Evolutionary conservation across 371 early-diverging fungal species (phyloP), one percentile per base, ranked within the genome.

Genomic region (Umbelopsis sp.): DNA sequence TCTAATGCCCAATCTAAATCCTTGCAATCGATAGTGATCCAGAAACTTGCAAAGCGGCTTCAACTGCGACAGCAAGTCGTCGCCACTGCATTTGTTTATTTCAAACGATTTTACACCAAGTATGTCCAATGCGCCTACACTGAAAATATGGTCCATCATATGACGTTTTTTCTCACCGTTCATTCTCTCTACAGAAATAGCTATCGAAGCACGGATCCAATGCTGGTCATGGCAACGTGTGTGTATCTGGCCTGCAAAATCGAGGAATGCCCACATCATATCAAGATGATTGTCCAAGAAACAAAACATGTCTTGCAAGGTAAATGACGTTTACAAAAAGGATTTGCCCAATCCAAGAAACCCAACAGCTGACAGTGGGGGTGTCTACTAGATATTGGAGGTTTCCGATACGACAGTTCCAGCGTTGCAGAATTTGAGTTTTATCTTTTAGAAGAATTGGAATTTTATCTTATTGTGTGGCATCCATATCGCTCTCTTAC

Each of bases 381-480:
- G 8, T 41, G 12, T 41, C 12, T 1, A 7, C 41, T n/a, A 57
- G 83, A 84, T 29, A 77, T 82, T 74, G 81, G 81, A 32, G 82
- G 80, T 37, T 93, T 93, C 67, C 84, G 87, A 0, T 95, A 93
- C 70, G 94, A 93, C 25, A 82, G 88, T 44, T 75, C 84, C 16
- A 86, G 90, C 70, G 86, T 97, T 57, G 95, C 96, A 45, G 96
- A 95, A 63, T 94, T 92, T 77, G 97, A 97, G 73, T 94, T 93
- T 76, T 94, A 95, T 69, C 72, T 97, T 41, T 65, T 97, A 50
- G 96, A 96, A 74, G 95, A 94, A 41, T 82, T 97, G 53, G 88
- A 94, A 65, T 96, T 94, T 72, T 92, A 91, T 69, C 72, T 93
- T 68, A 91, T 95, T 52, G 87, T 94, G 0, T 94, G 89, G 82